These are phyloP conservation scores for Exutisphaerella laricina DNA, from an alignment of 2,329 filamentous ascomycete species.

Conservation along the genomic window DNA sequence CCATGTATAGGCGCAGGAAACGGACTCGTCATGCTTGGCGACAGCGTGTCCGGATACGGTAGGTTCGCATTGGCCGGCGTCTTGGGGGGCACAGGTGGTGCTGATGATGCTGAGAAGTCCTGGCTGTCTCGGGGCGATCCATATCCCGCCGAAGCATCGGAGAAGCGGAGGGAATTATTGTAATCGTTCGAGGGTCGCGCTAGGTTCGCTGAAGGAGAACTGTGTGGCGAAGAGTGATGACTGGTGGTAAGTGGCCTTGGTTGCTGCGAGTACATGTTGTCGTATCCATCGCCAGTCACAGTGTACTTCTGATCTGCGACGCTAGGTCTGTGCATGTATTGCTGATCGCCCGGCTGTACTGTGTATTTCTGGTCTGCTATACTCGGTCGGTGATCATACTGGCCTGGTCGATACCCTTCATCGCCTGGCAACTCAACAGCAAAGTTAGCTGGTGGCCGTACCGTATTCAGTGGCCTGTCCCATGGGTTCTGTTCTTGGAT, in stretches of 20 bases:
- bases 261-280: conserved; percentile 5
- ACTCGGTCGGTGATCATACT: conserved; percentile 52
- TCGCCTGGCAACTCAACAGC: conserved; percentile 32
- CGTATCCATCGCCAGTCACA: conserved; percentile 14
- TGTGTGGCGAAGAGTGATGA: conserved; percentile 13
- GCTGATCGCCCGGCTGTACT: conserved; percentile 48
- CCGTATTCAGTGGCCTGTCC: conserved; percentile 31
- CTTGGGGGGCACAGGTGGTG: conserved; percentile 27
- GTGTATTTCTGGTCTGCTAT: conserved; percentile 62
- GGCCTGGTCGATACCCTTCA: conserved; percentile 34
- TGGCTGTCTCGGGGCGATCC: conserved; percentile 19
- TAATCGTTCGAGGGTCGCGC: conserved; percentile 13
- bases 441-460: conserved; percentile 39
- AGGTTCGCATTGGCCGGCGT: conserved; percentile 21
- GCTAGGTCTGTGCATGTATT: conserved; percentile 52
- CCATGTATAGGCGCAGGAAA: background rate
- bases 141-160: conserved; percentile 7
- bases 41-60: conserved; percentile 22
- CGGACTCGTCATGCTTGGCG: conserved; percentile 10
- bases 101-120: conserved; percentile 12
- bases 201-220: conserved; percentile 12
- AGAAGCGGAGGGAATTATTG: conserved; percentile 9
- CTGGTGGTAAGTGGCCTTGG: conserved; percentile 6
- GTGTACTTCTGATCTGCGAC: conserved; percentile 60
- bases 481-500: conserved; percentile 30